Base-by-base conservation (phyloP, 139 green algal genomes). In the Chlorella vulgaris region DNA sequence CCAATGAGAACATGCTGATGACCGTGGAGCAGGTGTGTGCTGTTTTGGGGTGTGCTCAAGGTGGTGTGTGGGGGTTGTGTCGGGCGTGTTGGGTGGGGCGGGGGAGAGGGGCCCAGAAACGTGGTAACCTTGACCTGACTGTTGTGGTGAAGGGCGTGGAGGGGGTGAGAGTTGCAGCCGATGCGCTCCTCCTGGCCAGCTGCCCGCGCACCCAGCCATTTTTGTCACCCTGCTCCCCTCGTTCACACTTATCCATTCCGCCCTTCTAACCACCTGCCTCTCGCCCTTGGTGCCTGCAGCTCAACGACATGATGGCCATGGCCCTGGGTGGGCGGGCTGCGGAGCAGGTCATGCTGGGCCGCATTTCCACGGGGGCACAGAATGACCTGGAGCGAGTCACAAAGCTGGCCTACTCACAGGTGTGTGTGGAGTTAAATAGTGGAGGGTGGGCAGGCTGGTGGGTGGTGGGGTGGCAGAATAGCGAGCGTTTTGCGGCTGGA, bases 301-400 rank as follows among this genome's bases (percentile, higher is more conserved):
- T 99, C 69, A 83, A 91, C 36, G 96, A 99, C 91, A 91, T 96
- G 93, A 90, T 93, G 85, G 97, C 93, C 90, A 98, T 98, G 89
- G 95, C 95, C 6, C 91, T 99, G 36, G 97, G 97, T 26, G 97
- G 97, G 0, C 91, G 97, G 0, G 97, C 95, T 18, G 94, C 97
- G 1, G 97, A 99, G 90, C 55, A 86, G 76, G 88, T 99, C 58
- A 92, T 99, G 88, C 87, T 99, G 42, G 97, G 97, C 35, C 95
- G 93, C 80, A 98, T 99, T 76, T 97, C 91, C 70, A 99, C 97
- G 21, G 94, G 95, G 29, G 97, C 97, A 2, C 95, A 99, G 85
- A 99, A 99, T 79, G 97, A 99, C 89, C 88, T 99, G 84, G 96
- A 99, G 89, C 92, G 93, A 47, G 88, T 99, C 7, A 99, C 97